Base-by-base conservation (phyloP, 2,329 filamentous ascomycete genomes). In the Blastomyces silverae region DNA sequence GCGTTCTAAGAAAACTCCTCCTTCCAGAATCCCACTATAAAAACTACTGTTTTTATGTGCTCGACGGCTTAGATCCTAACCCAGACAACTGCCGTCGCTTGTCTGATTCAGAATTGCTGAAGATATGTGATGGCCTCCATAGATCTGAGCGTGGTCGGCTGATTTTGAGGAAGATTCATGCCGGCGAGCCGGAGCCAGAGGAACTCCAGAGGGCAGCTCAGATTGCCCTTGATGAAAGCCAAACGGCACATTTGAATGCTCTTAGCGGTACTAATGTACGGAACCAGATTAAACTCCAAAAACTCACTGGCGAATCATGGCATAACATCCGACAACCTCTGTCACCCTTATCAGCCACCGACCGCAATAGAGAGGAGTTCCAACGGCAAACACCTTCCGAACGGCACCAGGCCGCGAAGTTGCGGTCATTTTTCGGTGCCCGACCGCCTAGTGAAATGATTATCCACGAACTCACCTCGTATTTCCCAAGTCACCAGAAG, bases 371-470 rank as follows among this genome's bases (percentile, higher is more conserved):
- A 48, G 77, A 81, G 64, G 82, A 84, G 66, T 76, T 82, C 48
- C 80, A 82, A 65, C 74, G 78, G 67, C 62, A 62, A 73, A 37
- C 53, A 34, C 28, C 55, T 44, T n/a, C 71, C 20, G 75, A 76
- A 64, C 75, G 73, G n/a, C 73, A 75, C 44, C 72, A 75, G 2
- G 72, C 74, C 59, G 73, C 75, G 28, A 80, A 77, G 65, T 67
- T 80, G 20, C 78, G 79, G n/a, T 79, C 79, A 69, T 97, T 97
- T 78, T 94, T 95, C 71, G 93, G 93, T 44, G 87, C 94, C 68
- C 85, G 94, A 70, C 94, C 94, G 22, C 94, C 94, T 1, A 97
- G 93, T 79, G 94, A 99, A 80, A 85, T 99, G 74, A 99, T 99
- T 73, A 93, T 93, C 34, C 96, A 94, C 28, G 94, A 99, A 74